Base-by-base conservation (phyloP, 2,329 filamentous ascomycete species). In the Aspergillus sp. region DNA sequence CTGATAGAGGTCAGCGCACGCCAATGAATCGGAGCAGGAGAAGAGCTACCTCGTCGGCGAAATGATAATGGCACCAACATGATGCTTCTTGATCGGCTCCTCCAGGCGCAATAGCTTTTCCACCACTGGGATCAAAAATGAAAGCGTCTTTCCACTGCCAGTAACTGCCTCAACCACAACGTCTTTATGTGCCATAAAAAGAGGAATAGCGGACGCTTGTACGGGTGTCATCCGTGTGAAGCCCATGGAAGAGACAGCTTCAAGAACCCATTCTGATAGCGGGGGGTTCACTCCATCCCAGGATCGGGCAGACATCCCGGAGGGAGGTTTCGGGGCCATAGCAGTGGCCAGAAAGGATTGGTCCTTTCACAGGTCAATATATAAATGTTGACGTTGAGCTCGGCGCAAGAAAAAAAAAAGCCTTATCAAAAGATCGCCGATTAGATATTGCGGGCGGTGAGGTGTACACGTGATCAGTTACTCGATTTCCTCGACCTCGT, bases 161-260 rank as follows among this genome's bases (percentile, higher is more conserved):
- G 90, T 95, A 3, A 95, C 90, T 27, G 89, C 89, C 74, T 95
- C 89, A 5, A 95, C 90, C 1, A 95, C 90, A 4, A 95, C 88
- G 68, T 95, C 90, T 62, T 94, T 95, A 66, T 95, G 87, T 45
- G 83, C 84, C 71, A 90, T 84, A 64, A 95, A 93, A 45, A 95
- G 80, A 10, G 90, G 89, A 56, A 96, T 86, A 4, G 88, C 86
- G 50, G 89, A 91, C 41, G 90, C 88, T 71, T 97, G 91, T n/a
- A 96, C 90, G 1, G 91, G 91, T 3, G 90, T 96, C 78, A 93
- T 90, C 65, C 86, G 84, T 53, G 78, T 74, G 68, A 95, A 95
- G 51, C 89, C 88, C 84, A 93, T 91, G 54, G 84, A 82, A 44
- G 83, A 77, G 43, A 94, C 83, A 50, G 89, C 90, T 56, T 94